Percentiles rank a stretch among this genome's conserved stretches.
Evolutionary conservation across 306 rosid species (phyloP).

Genomic region (Geum urbanum): DNA sequence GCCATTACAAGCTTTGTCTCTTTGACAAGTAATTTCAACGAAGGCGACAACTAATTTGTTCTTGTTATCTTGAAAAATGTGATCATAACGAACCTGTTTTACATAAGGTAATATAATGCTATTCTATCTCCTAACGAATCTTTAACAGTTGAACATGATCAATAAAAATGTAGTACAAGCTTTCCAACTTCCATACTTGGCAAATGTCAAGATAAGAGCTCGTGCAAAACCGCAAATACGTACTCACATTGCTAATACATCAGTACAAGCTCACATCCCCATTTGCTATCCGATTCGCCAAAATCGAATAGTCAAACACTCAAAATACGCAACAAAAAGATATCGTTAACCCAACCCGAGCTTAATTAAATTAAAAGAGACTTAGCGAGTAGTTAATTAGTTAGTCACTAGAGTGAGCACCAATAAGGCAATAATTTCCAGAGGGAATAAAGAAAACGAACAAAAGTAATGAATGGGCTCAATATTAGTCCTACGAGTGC

Average conservation of each 20-base stretch:
- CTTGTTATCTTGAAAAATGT: too few species aligned
- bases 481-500: conserved; percentile 18
- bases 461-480: not conserved
- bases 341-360: not conserved
- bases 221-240: not conserved
- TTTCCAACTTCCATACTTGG: too few species aligned
- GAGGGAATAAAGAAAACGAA: too few species aligned
- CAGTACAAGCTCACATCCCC: not conserved
- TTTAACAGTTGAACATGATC: too few species aligned
- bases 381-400: not conserved
- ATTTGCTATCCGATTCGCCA: not conserved
- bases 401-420: not conserved
- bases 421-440: conserved; percentile 16
- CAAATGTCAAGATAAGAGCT: too few species aligned
- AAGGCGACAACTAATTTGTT: too few species aligned
- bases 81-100: too few species aligned
- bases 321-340: not conserved
- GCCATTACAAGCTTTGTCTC: not conserved
- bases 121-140: too few species aligned
- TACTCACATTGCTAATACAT: not conserved
- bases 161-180: too few species aligned
- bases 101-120: too few species aligned
- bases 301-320: not conserved
- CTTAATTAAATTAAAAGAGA: not conserved
- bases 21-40: not conserved